Evolutionary conservation across 2,329 filamentous ascomycete species (phyloP).

Genomic region (Cladosporium halotolerans): DNA sequence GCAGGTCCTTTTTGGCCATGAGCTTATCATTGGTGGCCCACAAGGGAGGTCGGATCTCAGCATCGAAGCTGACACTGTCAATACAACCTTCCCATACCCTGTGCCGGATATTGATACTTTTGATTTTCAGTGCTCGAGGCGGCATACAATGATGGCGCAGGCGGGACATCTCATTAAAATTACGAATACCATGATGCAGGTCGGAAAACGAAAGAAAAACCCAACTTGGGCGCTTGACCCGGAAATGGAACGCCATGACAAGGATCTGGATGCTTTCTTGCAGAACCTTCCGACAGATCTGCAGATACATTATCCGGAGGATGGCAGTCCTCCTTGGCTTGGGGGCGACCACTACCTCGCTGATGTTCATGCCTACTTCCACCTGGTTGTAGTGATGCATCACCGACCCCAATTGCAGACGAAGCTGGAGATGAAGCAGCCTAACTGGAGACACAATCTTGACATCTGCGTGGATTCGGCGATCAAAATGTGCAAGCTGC

Average conservation of each 20-base stretch:
- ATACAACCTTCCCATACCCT: constrained; percentile 61
- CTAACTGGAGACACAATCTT: constrained; percentile 84
- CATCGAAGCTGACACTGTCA: constrained; percentile 68
- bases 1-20: constrained; percentile 79
- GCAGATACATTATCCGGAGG: constrained; percentile 67
- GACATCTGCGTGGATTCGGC: constrained; percentile 76
- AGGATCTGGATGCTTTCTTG: constrained; percentile 69
- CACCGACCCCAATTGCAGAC: constrained; percentile 75
- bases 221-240: constrained; percentile 75
- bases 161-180: constrained; percentile 71
- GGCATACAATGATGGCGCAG: constrained; percentile 75
- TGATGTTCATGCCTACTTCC: constrained; percentile 84
- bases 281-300: constrained; percentile 72
- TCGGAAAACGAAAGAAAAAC: constrained; percentile 60
- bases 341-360: constrained; percentile 74
- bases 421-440: constrained; percentile 70
- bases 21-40: constrained; percentile 87
- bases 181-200: constrained; percentile 69
- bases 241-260: constrained; percentile 71
- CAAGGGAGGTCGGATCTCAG: constrained; percentile 75
- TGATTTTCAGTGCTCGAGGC: constrained; percentile 72
- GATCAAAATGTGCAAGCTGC: constrained; percentile 75
- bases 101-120: constrained; percentile 63
- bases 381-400: constrained; percentile 77
- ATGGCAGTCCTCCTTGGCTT: constrained; percentile 76